Base-by-base conservation (phyloP, 2,329 filamentous ascomycete species). In the Lizonia empirigonia region DNA sequence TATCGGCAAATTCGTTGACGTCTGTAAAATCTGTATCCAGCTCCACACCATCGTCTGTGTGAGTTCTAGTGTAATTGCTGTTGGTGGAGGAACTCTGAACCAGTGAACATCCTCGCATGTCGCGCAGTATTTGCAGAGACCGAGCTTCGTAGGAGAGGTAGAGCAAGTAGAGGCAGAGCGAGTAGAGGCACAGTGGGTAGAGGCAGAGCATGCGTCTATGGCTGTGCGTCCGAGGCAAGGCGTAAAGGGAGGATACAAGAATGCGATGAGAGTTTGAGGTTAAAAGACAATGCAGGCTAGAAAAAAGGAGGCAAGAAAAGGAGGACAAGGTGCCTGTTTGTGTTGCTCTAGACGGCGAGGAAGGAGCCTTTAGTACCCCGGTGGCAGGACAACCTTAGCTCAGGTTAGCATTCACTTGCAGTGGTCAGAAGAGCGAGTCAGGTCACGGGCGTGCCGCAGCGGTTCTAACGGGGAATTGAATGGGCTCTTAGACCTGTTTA, bases 21-120 rank as follows among this genome's bases (percentile, higher is more conserved):
- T 59, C 44, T 45, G 26, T 54, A 26, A 50, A 41, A 50, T 59
- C 47, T 20, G 24, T 60, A 45, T 56, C 50, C 16, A 40, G 45
- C 32, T 50, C 55, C 7, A 55, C 16, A 58, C 39, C 22, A 37
- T 52, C 9, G 16, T 54, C 24, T 47, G n/a, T 24, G 24, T 26
- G 12, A 53, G 54, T 50, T 10, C 32, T 18, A 45, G 55, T 30
- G 35, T 58, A 55, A 48, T 60, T 15, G 9, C 44, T 59, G 29
- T 46, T 19, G 23, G 56, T 36, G 13, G 47, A 53, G 41, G 38
- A 58, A 51, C 37, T 49, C 24, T 26, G 12, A 23, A 51, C 27
- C n/a, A 23, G 40, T 53, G 15, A 50, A 40, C n/a, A n/a, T 53
- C 19, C 32, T 58, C 10, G 35, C 29, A 48, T 60, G 26, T 50